A percentile compares a stretch with the other conserved stretches of the same genome.
These are phyloP conservation scores for Gaertneriomyces sp. DNA, from an alignment of 192 early-diverging fungal genomes.

Conservation along the genomic window DNA sequence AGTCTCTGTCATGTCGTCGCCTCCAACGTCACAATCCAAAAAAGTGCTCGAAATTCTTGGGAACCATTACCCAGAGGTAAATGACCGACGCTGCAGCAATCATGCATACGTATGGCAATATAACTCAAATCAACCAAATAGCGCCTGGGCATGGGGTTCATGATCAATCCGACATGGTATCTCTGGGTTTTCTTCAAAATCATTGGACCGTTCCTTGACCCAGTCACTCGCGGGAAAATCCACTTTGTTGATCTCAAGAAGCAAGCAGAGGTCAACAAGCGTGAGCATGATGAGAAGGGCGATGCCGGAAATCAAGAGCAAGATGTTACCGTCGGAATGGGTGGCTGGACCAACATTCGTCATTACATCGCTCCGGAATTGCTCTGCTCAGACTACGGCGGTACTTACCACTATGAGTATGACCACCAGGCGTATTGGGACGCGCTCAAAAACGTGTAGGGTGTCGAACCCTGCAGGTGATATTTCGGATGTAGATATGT, in stretches of 20 bases:
- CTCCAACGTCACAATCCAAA: constrained; percentile 36
- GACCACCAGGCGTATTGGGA: constrained; percentile 70
- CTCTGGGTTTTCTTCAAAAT: constrained; percentile 79
- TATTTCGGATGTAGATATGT: no score
- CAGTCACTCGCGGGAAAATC: constrained; percentile 82
- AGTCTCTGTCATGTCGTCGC: constrained; percentile 67
- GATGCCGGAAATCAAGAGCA: not conserved
- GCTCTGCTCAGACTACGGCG: constrained; percentile 71
- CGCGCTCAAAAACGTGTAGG: not conserved
- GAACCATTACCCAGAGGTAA: constrained; percentile 87
- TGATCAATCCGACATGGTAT: constrained; percentile 81
- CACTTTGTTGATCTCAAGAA: constrained; percentile 72
- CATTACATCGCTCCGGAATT: constrained; percentile 51
- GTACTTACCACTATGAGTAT: constrained; percentile 66
- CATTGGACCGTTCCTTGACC: constrained; percentile 87
- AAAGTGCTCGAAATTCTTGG: constrained; percentile 73
- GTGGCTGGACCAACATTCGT: constrained; percentile 50
- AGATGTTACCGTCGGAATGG: constrained; percentile 11
- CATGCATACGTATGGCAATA: not conserved
- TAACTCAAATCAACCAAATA: not conserved
- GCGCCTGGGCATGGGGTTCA: constrained; percentile 35
- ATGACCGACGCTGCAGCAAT: constrained; percentile 16
- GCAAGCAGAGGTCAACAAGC: constrained; percentile 25
- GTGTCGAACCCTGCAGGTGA: no score
- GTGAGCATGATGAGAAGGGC: not conserved